These are phyloP conservation scores for Deuterostichococcus epilithicus DNA, from an alignment of 139 green algal species.

Conservation along the genomic window DNA sequence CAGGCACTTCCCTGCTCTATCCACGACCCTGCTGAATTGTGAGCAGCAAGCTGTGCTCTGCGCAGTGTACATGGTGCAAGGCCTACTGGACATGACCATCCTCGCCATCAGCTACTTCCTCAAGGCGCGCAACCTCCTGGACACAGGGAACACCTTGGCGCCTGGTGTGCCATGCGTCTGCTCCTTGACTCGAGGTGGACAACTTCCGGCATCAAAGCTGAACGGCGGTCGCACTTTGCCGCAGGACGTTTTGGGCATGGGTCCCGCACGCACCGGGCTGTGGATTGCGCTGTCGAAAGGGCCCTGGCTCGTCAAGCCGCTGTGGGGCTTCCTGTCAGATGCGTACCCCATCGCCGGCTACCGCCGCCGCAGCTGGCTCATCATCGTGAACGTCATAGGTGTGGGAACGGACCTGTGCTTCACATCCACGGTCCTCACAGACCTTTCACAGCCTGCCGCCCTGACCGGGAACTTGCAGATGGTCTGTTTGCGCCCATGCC, in stretches of 20 bases:
- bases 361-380: slow-evolving; percentile 29
- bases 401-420: not conserved
- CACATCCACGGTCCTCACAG: not conserved
- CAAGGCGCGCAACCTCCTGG: not conserved
- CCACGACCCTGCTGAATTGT: too few relatives aligned
- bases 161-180: too few relatives aligned
- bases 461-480: slow-evolving; percentile 37
- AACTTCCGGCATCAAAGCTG: too few relatives aligned
- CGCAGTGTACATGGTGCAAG: not conserved
- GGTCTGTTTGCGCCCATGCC: not conserved
- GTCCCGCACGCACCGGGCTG: too few relatives aligned
- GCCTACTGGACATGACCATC: not conserved
- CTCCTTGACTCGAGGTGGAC: too few relatives aligned
- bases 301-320: slow-evolving; percentile 81
- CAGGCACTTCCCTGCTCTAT: too few relatives aligned
- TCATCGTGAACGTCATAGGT: not conserved
- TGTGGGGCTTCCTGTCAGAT: slow-evolving; percentile 82
- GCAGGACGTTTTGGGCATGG: not conserved
- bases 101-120: not conserved
- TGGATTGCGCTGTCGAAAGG: slow-evolving; percentile 13
- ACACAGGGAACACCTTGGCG: too few relatives aligned
- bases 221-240: too few relatives aligned
- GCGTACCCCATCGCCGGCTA: slow-evolving; percentile 76
- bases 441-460: not conserved
- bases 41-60: too few relatives aligned